Base-by-base conservation (phyloP, 257 asterid genomes). In the Asclepias syriaca region DNA sequence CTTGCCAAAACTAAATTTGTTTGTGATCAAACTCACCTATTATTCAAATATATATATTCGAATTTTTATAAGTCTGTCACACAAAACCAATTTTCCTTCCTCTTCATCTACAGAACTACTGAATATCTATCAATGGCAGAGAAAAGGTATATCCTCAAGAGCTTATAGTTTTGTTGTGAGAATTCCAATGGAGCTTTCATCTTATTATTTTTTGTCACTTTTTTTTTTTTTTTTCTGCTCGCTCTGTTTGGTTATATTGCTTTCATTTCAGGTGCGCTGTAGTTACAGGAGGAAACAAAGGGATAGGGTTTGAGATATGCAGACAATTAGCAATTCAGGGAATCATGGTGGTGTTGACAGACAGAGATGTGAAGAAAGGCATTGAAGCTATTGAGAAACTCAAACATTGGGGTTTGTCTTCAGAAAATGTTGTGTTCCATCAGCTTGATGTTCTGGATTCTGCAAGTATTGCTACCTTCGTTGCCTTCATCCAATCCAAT, bases 361-460 rank as follows among this genome's bases (percentile, higher is more conserved):
- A 87, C 0, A 83, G 96, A 76, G 81, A 89, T 70, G 83, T 75
- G 46, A 81, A 77, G 21, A 84, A 78, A 65, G 93, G 93, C 1
- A 22, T 75, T 66, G 89, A 85, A 80, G 91, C 96, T 75, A 45
- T 78, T 55, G 82, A 80, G 22, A 80, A 74, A 34, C 87, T 89
- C 61, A 68, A 63, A 73, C 74, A 73, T 57, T 66, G 8, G 54
- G 81, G 70, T 21, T 51, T 69, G 40, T 8, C 9, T 46, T 77
- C 77, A 55, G 79, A 76, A 51, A 37, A 22, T 51, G 5, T 72
- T 21, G 70, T 85, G 37, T 88, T 86, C 75, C 92, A 88, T 72
- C 91, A 82, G 74, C 92, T 85, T 71, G 87, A 87, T 71, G 89
- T 87, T 0, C 27, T 72, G 64, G 81, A 87, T 29, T 49, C 48